Evolutionary conservation across 106 monocot species (phyloP).

Genomic region (Dendrobium chrysotoxum): DNA sequence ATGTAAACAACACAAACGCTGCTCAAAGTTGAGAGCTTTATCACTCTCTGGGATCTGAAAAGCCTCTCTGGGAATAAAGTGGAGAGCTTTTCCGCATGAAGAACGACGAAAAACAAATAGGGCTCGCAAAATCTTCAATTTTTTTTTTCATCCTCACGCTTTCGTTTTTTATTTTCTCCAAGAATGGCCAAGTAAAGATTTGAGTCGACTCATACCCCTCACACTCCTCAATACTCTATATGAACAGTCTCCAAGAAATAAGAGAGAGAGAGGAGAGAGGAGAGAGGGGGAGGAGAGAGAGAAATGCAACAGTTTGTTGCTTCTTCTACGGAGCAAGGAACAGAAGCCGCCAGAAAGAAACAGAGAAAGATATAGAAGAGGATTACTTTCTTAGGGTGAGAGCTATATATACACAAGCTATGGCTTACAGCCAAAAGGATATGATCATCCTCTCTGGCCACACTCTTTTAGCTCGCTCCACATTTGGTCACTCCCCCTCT

Average conservation of each 20-base stretch:
- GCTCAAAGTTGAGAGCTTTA: slow-evolving; percentile 4
- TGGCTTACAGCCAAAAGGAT: background rate
- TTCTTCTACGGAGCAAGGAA: background rate
- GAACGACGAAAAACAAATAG: background rate
- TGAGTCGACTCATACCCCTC: no score
- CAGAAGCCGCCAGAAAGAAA: slow-evolving; percentile 5
- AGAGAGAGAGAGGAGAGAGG: no score
- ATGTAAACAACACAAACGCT: background rate
- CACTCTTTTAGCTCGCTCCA: background rate
- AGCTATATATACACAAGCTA: background rate
- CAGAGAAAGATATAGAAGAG: background rate
- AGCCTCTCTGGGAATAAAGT: background rate
- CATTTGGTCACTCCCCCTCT: background rate
- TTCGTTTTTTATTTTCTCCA: background rate
- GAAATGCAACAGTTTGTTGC: background rate
- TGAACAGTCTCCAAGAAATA: no score
- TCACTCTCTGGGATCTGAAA: background rate
- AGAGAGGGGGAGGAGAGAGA: no score
- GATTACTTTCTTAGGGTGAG: no score
- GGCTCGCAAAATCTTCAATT: background rate
- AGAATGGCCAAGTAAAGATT: background rate
- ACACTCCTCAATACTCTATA: no score
- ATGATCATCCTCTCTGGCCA: background rate
- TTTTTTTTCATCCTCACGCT: background rate
- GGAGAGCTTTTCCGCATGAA: background rate